phyloP scores from a whole-genome alignment of 192 early-diverging fungal genomes.

The Podochytrium sp. region DNA sequence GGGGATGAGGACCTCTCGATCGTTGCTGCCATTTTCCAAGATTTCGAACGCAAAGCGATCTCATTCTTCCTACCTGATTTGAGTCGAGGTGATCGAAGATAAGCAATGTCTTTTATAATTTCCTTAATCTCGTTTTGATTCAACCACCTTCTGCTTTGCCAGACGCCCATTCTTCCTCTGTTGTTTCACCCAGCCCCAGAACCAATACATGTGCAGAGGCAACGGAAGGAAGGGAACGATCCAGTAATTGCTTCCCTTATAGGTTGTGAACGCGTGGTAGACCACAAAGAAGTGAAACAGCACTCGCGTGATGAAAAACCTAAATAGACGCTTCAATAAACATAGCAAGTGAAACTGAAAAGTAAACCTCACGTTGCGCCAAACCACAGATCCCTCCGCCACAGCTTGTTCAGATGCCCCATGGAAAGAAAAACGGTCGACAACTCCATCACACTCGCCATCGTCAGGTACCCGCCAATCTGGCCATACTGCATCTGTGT shows the following conservation, averaged over 20 bases:
- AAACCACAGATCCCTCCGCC: conserved; percentile 59
- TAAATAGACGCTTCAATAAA: not conserved
- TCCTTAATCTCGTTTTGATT: too few relatives aligned
- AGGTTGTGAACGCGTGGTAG: conserved; percentile 47
- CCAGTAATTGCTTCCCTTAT: conserved; percentile 30
- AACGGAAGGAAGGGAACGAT: conserved; percentile 17
- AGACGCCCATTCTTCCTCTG: too few relatives aligned
- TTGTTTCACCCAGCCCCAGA: conserved; percentile 14
- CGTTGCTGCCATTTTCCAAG: too few relatives aligned
- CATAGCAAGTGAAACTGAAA: too few relatives aligned
- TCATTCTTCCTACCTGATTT: too few relatives aligned
- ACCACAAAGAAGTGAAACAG: conserved; percentile 47
- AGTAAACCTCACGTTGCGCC: conserved; percentile 24
- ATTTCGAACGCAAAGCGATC: too few relatives aligned
- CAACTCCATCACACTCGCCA: conserved; percentile 46
- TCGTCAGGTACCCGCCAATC: conserved; percentile 23
- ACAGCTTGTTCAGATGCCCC: conserved; percentile 49
- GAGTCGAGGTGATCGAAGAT: too few relatives aligned
- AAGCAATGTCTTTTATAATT: too few relatives aligned
- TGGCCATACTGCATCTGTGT: conserved; percentile 53
- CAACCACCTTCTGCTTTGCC: too few relatives aligned
- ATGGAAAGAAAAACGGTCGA: conserved; percentile 64
- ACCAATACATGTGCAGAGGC: conserved; percentile 33
- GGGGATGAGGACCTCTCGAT: too few relatives aligned
- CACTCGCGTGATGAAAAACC: conserved; percentile 42